Evolutionary conservation across 2,329 filamentous ascomycete species (phyloP), one percentile per base, ranked within the genome.

Genomic region (Cryphonectria parasitica): DNA sequence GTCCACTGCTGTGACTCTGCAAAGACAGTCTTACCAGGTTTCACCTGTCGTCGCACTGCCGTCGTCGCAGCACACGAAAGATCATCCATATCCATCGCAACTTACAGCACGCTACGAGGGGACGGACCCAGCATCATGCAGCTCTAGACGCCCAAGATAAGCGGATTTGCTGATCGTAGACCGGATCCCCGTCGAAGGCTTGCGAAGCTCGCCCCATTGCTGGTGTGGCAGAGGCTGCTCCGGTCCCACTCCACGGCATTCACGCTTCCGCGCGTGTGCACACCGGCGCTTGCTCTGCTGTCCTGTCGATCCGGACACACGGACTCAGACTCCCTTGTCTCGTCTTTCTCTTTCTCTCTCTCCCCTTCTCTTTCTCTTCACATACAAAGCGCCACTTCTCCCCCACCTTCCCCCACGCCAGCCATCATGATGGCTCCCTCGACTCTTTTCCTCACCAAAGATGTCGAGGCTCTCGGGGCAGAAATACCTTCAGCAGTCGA

Each of bases 381-480:
- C 56, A 43, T n/a, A 17, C 28, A 61, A 45, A 49, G 6, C 45
- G 45, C 45, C 45, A 49, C 45, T 49, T 49, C 7, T 19, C 45
- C 39, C 19, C 39, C 4, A 31, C 66, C 15, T 25, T 34, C 11
- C 54, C 25, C 62, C 62, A 52, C 54, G 52, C 25, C 25, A 11
- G n/a, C 65, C 39, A 39, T 66, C 41, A 56, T 10, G 19, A 73
- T 73, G 71, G 58, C 68, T 19, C 56, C 41, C 58, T 41, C 56
- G 19, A 49, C 52, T 31, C 60, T 56, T 63, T 31, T 19, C 31
- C 43, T 39, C 49, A 64, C 39, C 49, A 71, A 68, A 61, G 64
- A 72, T 64, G 70, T 70, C 70, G 72, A 68, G 70, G 63, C 67
- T 60, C 28, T 73, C 60, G 72, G 67, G 60, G 64, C 67, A 68